phyloP scores from a whole-genome alignment of 2,329 filamentous ascomycete genomes.

The Colletotrichum chrysophilum region DNA sequence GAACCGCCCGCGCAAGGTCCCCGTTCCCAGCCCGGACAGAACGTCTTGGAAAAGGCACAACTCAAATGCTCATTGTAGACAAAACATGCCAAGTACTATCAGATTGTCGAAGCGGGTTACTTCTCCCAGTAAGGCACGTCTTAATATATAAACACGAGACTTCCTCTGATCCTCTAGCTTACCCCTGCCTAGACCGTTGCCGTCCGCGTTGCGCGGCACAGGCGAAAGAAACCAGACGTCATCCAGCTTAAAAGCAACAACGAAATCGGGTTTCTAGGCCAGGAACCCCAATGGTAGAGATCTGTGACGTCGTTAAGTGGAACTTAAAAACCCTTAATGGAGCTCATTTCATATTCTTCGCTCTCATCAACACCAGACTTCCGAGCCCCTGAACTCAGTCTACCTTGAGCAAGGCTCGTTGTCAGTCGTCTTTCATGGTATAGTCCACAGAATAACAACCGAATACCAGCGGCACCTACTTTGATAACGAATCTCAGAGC shows the following conservation, averaged over 20 bases:
- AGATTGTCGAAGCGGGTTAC: no score
- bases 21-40: neutral
- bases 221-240: neutral
- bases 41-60: neutral
- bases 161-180: neutral
- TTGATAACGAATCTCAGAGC: neutral
- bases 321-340: neutral
- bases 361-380: neutral
- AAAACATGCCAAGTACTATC: no score
- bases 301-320: neutral
- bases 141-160: neutral
- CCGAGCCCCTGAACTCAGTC: neutral
- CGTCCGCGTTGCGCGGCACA: neutral
- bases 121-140: accelerated
- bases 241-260: neutral
- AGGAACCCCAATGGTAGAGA: neutral
- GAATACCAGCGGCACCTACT: accelerated
- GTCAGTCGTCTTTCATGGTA: neutral
- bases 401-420: accelerated
- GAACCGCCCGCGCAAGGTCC: neutral
- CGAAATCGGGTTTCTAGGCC: neutral
- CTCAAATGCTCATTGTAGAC: no score
- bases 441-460: neutral
- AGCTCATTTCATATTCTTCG: neutral
- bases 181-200: neutral